Evolutionary conservation across 208 protist species (phyloP).

Genomic region (Crithidia bombi): DNA sequence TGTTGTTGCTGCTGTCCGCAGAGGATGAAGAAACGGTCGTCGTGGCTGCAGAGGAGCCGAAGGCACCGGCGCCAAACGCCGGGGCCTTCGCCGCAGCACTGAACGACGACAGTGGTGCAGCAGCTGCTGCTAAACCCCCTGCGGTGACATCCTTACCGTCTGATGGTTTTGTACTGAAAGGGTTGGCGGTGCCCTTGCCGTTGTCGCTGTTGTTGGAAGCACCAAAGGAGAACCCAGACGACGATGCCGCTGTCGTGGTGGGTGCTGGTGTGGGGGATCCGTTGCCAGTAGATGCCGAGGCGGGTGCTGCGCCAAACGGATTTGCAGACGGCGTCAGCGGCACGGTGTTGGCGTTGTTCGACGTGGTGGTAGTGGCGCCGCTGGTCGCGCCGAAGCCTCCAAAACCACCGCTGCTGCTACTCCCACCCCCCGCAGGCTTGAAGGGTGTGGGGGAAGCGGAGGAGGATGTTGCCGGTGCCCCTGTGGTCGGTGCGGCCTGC

Average conservation of each 20-base stretch:
- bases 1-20: not conserved
- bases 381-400: not conserved
- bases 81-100: not conserved
- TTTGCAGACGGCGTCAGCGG: not conserved
- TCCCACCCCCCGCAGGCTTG: not conserved
- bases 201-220: not conserved
- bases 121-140: no score
- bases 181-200: not conserved
- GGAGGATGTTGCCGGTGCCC: not conserved
- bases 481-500: not conserved
- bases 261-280: not conserved
- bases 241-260: not conserved
- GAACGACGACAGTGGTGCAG: not conserved
- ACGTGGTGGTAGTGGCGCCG: not conserved
- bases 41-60: not conserved
- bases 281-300: no score
- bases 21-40: no score
- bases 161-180: not conserved
- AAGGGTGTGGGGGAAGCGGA: conserved; percentile 2
- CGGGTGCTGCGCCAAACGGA: not conserved
- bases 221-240: not conserved
- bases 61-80: conserved; percentile 5
- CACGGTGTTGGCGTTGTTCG: no score
- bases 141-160: not conserved
- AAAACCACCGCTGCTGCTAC: not conserved